A percentile compares a stretch with the other conserved stretches of the same genome.
These are phyloP conservation scores for Odontarrhena argentea DNA, from an alignment of 345 rosid genomes.

Conservation along the genomic window DNA sequence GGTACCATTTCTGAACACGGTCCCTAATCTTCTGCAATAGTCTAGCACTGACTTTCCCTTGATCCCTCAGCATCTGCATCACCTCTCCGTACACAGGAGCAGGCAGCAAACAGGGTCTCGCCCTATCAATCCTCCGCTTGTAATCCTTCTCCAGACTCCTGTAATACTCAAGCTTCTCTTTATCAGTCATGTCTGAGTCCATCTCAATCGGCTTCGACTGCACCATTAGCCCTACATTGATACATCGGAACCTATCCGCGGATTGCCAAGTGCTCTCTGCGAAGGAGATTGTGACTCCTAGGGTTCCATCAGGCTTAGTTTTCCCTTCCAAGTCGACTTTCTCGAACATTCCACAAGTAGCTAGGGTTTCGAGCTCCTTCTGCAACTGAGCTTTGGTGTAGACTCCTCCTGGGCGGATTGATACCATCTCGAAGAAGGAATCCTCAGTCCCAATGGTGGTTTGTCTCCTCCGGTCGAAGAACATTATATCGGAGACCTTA, in stretches of 20 bases:
- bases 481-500: slow-evolving; percentile 77
- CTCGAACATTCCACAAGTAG: slow-evolving; percentile 99
- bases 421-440: slow-evolving; percentile 97
- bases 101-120: slow-evolving; percentile 82
- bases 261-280: slow-evolving; percentile 93
- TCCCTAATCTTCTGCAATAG: slow-evolving; percentile 92
- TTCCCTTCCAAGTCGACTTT: slow-evolving; percentile 88
- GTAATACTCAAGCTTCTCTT: slow-evolving; percentile 88
- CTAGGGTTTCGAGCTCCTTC: slow-evolving; percentile 87
- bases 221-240: slow-evolving; percentile 82
- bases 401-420: slow-evolving; percentile 75
- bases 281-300: slow-evolving; percentile 66
- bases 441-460: slow-evolving; percentile 78
- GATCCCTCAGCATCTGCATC: slow-evolving; percentile 68
- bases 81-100: slow-evolving; percentile 60
- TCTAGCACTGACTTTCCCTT: slow-evolving; percentile 88
- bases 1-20: slow-evolving; percentile 95
- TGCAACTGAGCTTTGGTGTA: slow-evolving; percentile 81
- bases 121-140: slow-evolving; percentile 74
- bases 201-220: slow-evolving; percentile 85
- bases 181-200: slow-evolving; percentile 96
- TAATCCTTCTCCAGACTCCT: slow-evolving; percentile 87
- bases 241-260: slow-evolving; percentile 82
- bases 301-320: slow-evolving; percentile 80
- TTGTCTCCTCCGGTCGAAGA: slow-evolving; percentile 66